Base-by-base conservation (phyloP, 805 yeast genomes). In the Saccharomycopsis malanga region DNA sequence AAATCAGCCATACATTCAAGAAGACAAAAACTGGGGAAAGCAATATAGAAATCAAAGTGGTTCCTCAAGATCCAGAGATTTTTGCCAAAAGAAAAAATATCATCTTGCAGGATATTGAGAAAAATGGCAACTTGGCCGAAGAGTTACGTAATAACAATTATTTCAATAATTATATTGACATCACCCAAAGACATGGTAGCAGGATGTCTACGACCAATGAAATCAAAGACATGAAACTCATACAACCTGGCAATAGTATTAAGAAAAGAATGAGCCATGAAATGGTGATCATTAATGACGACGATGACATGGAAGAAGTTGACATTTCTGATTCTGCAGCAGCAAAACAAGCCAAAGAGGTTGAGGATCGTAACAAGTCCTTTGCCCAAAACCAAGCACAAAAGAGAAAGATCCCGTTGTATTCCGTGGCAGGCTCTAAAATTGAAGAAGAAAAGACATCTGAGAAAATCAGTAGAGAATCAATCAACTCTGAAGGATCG, bases 91-190 rank as follows among this genome's bases (percentile, higher is more conserved):
- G 52, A 14, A 48, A 44, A 41, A 51, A 51, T 20, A 44, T 27
- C 41, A 45, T 51, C n/a, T 38, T 51, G n/a, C 41, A 48, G 17
- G 42, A 37, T 24, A 51, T 51, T 25, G 47, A 37, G 7, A 41
- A 42, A 17, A 45, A 36, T 17, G 46, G 43, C 9, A 45, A 29
- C 21, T 39, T 48, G 17, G 40, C 36, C 22, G 39, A 42, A 3
- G 52, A 51, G 32, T 37, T 51, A 18, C 30, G 49, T 29, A 44
- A 45, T 29, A 51, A 51, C 27, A 40, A 21, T 20, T 51, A 51
- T 18, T 50, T 50, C 41, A 50, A 41, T 35, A 47, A 50, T 20
- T 50, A 50, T 34, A 44, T 50, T 12, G 51, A 50, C 20, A n/a
- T 50, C 5, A 23, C 40, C 12, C n/a, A 42, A 18, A 36, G 53